Evolutionary conservation across 2,329 filamentous ascomycete genomes (phyloP).

Genomic region (Spiromastix sp.): DNA sequence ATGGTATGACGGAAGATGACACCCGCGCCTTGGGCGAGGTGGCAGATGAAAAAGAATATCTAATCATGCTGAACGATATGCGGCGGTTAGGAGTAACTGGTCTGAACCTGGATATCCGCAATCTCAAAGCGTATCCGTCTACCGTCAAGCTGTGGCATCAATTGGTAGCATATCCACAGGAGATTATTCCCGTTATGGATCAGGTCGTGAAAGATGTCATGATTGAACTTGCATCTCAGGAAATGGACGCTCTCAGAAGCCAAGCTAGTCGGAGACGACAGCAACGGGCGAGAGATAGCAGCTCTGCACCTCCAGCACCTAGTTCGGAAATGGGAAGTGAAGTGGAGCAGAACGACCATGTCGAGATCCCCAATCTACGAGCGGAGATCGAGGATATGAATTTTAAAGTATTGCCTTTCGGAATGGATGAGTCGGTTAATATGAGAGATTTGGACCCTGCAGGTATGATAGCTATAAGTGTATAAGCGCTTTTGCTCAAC

Average conservation of each 20-base stretch:
- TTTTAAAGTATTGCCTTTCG: constrained; percentile 84
- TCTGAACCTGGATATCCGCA: constrained; percentile 78
- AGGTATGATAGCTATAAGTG: no score
- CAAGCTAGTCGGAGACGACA: constrained; percentile 36
- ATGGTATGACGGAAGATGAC: constrained; percentile 71
- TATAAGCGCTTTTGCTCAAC: no score
- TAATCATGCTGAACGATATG: constrained; percentile 82
- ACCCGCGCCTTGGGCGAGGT: constrained; percentile 56
- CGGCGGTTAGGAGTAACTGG: constrained; percentile 71
- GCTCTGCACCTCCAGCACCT: constrained; percentile 66
- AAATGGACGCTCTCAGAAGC: constrained; percentile 60
- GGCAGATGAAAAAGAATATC: constrained; percentile 71
- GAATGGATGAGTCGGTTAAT: constrained; percentile 77
- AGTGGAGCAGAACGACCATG: constrained; percentile 19
- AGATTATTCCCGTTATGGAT: constrained; percentile 96
- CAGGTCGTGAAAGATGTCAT: constrained; percentile 87
- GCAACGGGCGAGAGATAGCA: constrained; percentile 42
- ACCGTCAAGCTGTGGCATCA: constrained; percentile 95
- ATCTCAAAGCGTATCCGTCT: constrained; percentile 84
- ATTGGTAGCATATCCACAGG: constrained; percentile 83
- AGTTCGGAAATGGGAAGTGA: constrained; percentile 63
- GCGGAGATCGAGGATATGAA: constrained; percentile 68
- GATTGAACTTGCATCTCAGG: constrained; percentile 74
- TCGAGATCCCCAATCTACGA: constrained; percentile 56
- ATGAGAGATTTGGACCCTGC: constrained; percentile 88